phyloP scores from a whole-genome alignment of 2,329 filamentous ascomycete genomes.

The Cyclaneusma minus region DNA sequence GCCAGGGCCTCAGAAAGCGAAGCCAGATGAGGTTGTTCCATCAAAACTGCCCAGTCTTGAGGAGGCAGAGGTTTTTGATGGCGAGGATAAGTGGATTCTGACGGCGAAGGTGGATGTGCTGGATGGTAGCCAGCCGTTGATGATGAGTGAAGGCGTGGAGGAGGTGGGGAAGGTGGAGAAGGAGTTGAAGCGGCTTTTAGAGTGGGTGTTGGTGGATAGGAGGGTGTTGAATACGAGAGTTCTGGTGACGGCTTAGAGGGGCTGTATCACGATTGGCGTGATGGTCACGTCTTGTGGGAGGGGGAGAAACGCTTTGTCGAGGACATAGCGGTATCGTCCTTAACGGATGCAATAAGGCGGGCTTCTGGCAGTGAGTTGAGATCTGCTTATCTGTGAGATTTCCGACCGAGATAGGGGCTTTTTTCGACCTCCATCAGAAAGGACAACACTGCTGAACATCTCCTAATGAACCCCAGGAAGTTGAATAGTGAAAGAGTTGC shows the following conservation, averaged over 20 bases:
- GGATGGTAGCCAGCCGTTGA: constrained; percentile 37
- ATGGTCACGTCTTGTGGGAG: no score
- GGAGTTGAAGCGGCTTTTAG: constrained; percentile 35
- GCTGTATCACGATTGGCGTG: no score
- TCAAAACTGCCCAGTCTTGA: constrained; percentile 29
- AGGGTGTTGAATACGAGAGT: constrained; percentile 35
- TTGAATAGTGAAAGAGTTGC: no score
- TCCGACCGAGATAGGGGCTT: no score
- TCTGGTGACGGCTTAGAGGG: constrained; percentile 1
- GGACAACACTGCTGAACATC: no score
- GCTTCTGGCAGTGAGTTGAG: no score
- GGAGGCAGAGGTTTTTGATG: constrained; percentile 30
- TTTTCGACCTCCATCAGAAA: no score
- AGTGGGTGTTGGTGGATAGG: constrained; percentile 35
- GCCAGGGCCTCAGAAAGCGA: constrained; percentile 12
- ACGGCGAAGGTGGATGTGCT: constrained; percentile 35
- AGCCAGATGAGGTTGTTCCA: constrained; percentile 2
- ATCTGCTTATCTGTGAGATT: no score
- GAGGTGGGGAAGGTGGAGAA: constrained; percentile 28
- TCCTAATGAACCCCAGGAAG: no score
- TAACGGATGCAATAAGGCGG: no score
- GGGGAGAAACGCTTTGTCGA: no score
- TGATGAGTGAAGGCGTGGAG: constrained; percentile 38
- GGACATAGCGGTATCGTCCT: no score
- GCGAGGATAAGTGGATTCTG: constrained; percentile 36